phyloP scores from a whole-genome alignment of 768 basidiomycete species.

The Suillus placidus region DNA sequence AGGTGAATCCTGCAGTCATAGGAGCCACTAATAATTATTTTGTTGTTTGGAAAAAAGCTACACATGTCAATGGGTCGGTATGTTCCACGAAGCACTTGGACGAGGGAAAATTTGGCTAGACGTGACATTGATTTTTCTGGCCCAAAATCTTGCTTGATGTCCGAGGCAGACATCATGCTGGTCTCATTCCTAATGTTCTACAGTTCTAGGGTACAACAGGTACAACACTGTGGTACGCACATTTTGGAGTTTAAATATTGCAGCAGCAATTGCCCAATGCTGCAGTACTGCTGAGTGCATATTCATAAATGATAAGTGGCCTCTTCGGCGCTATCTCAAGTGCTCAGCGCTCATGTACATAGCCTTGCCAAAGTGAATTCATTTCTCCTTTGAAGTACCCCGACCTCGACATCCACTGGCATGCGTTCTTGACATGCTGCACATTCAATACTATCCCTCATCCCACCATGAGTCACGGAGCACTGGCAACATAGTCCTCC shows the following conservation, averaged over 20 bases:
- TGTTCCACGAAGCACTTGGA: background rate
- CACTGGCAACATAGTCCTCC: too few species aligned
- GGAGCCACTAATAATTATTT: background rate
- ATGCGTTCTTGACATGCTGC: too few species aligned
- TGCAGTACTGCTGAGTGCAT: too few species aligned
- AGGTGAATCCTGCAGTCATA: slow-evolving; percentile 1
- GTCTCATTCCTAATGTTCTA: background rate
- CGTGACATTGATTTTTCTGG: background rate
- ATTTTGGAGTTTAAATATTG: background rate
- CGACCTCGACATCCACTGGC: too few species aligned
- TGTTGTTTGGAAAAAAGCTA: background rate
- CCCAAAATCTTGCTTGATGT: background rate
- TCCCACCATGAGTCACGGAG: too few species aligned
- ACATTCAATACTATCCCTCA: too few species aligned
- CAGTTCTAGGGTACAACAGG: background rate
- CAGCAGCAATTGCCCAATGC: too few species aligned
- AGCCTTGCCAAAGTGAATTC: too few species aligned
- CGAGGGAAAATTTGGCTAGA: background rate
- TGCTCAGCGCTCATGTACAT: too few species aligned
- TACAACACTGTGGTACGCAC: background rate
- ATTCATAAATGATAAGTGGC: too few species aligned
- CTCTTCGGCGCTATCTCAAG: too few species aligned
- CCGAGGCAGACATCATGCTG: background rate
- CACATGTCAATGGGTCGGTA: background rate
- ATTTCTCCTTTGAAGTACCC: too few species aligned